Evolutionary conservation across 768 basidiomycete species (phyloP).

Genomic region (Mrakia gelida): DNA sequence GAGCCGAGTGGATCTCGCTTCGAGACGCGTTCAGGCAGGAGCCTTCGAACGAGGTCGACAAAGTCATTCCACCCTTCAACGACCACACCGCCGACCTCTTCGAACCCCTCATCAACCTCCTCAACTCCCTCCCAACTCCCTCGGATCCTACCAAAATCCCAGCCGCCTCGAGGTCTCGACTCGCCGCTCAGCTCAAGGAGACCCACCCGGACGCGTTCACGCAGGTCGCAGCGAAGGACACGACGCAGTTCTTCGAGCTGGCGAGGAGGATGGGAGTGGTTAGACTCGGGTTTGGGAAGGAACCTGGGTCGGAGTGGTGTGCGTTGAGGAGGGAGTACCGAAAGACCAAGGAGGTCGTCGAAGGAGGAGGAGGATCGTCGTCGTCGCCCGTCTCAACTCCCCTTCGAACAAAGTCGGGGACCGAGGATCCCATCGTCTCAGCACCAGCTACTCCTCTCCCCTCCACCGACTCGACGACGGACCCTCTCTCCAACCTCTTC

Average conservation of each 20-base stretch:
- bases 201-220: neutral
- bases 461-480: neutral
- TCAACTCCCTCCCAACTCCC: conserved; percentile 20
- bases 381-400: neutral
- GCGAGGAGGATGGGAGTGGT: conserved; percentile 30
- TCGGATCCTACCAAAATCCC: conserved; percentile 24
- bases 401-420: neutral
- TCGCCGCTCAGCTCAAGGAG: neutral
- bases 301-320: conserved; percentile 13
- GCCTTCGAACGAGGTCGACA: neutral
- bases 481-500: neutral
- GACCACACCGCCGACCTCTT: conserved; percentile 25
- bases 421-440: conserved; percentile 2
- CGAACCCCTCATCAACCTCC: conserved; percentile 18
- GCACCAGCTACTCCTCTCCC: neutral
- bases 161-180: neutral
- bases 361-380: neutral
- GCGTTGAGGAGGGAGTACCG: conserved; percentile 18
- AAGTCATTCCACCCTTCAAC: neutral
- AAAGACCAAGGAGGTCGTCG: neutral
- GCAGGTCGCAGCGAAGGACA: conserved; percentile 3
- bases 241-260: conserved; percentile 14
- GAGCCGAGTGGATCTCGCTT: conserved; percentile 18
- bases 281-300: conserved; percentile 9
- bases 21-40: neutral